These are phyloP conservation scores for Lachancea mirantina DNA, from an alignment of 805 yeast genomes.

Conservation along the genomic window DNA sequence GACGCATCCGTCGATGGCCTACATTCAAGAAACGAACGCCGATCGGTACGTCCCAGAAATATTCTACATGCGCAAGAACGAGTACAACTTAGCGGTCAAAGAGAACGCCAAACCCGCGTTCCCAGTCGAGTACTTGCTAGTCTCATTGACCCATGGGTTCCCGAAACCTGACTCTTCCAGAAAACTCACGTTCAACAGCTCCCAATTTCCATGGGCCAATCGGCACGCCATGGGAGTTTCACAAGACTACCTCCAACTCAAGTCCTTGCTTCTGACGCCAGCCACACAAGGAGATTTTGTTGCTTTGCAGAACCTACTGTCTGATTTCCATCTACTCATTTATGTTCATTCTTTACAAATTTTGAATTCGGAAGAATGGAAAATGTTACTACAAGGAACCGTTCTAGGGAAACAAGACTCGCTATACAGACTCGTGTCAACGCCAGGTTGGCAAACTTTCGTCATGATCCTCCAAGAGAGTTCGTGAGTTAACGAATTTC, in stretches of 20 bases:
- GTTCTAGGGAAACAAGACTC: conserved; percentile 36
- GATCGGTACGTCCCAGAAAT: conserved; percentile 91
- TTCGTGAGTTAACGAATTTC: conserved; percentile 9
- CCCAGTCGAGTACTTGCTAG: conserved; percentile 85
- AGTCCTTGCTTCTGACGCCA: conserved; percentile 37
- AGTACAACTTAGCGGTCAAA: conserved; percentile 83
- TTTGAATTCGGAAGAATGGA: conserved; percentile 48
- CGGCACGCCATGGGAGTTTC: conserved; percentile 67
- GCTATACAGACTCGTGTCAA: conserved; percentile 36
- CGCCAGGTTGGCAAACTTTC: conserved; percentile 80
- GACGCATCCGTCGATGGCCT: conserved; percentile 83
- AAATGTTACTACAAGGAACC: conserved; percentile 43
- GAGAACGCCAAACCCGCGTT: conserved; percentile 84
- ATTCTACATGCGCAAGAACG: conserved; percentile 75
- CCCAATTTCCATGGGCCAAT: conserved; percentile 68
- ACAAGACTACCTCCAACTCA: conserved; percentile 56
- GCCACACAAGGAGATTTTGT: conserved; percentile 27
- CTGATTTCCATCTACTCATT: conserved; percentile 73
- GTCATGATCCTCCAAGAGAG: conserved; percentile 43
- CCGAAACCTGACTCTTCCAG: conserved; percentile 45
- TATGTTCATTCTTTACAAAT: conserved; percentile 53
- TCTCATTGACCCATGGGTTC: conserved; percentile 88
- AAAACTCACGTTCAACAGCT: conserved; percentile 41
- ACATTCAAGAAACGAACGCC: conserved; percentile 64
- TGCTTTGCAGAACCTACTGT: conserved; percentile 33